A percentile compares a stretch with the other conserved stretches of the same genome.
Conservation (phyloP, 768 basidiomycete species). For the Boletellus ananiceps region DNA sequence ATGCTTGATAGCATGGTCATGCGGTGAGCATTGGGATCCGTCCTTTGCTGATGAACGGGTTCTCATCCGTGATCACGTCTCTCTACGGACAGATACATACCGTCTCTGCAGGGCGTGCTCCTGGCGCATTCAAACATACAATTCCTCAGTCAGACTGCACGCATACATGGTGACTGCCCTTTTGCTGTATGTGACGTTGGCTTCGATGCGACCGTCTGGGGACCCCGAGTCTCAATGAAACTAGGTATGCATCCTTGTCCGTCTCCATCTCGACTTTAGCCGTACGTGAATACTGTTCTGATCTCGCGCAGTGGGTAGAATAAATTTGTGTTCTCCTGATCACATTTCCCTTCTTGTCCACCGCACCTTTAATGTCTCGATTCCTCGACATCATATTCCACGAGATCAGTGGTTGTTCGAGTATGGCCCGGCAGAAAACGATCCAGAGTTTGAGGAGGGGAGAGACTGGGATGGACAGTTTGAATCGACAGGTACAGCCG, state of each 20-base stretch:
- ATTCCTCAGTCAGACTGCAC: constrained; percentile 61
- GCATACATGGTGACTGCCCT: constrained; percentile 78
- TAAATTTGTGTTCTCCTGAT: constrained; percentile 87
- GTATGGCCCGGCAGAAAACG: constrained; percentile 76
- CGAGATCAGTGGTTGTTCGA: constrained; percentile 79
- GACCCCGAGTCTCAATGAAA: constrained; percentile 75
- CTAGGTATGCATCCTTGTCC: constrained; percentile 49
- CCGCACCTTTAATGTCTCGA: constrained; percentile 91
- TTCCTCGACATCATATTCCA: constrained; percentile 89
- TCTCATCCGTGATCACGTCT: neutral
- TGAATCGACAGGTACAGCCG: constrained; percentile 3
- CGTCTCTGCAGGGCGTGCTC: constrained; percentile 81
- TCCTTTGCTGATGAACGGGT: neutral
- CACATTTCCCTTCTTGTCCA: constrained; percentile 88
- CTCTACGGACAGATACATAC: constrained; percentile 64
- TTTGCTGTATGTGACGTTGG: constrained; percentile 69
- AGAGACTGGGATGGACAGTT: constrained; percentile 22
- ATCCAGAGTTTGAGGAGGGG: constrained; percentile 59
- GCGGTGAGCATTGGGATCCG: constrained; percentile 55
- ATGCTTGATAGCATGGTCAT: constrained; percentile 93
- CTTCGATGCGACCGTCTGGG: constrained; percentile 89
- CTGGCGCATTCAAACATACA: constrained; percentile 77
- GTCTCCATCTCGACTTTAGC: neutral
- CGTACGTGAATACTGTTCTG: neutral
- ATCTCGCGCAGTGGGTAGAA: constrained; percentile 60